These are phyloP conservation scores for Sclerotinia nivalis DNA, from an alignment of 2,329 filamentous ascomycete genomes.

Conservation along the genomic window DNA sequence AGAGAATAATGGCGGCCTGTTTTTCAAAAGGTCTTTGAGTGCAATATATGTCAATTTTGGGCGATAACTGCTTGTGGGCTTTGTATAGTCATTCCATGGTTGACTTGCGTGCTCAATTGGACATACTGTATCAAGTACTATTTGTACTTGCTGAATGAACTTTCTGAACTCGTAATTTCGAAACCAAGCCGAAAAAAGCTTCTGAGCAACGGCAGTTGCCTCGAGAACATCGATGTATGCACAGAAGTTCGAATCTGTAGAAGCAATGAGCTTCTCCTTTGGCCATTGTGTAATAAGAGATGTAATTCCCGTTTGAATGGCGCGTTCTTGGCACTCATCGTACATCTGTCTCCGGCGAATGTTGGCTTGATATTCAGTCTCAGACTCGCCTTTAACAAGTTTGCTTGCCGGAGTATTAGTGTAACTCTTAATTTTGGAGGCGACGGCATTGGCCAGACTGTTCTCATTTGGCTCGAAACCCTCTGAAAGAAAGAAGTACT, in stretches of 20 bases:
- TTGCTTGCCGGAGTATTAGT: constrained; percentile 23
- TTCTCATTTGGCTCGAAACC: constrained; percentile 21
- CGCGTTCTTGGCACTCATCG: neutral
- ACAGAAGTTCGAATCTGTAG: neutral
- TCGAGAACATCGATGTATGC: constrained; percentile 19
- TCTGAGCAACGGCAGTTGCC: neutral
- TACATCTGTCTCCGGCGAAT: constrained; percentile 5
- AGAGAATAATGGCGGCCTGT: neutral
- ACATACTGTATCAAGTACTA: neutral
- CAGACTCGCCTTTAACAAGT: neutral
- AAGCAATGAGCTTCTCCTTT: neutral
- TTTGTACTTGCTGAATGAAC: constrained; percentile 21
- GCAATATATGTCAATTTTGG: constrained; percentile 12
- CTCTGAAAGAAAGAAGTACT: constrained; percentile 22
- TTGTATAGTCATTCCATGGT: constrained; percentile 5
- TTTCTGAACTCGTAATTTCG: constrained; percentile 23
- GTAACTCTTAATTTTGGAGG: constrained; percentile 12
- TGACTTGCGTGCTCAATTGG: neutral
- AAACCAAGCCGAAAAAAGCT: constrained; percentile 23
- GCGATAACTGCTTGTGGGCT: neutral
- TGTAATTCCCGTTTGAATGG: constrained; percentile 6
- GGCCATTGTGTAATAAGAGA: constrained; percentile 22
- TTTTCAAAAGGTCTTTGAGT: constrained; percentile 19
- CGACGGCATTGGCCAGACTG: constrained; percentile 8
- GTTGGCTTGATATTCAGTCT: neutral